Conservation (phyloP, 768 basidiomycete species). For the Epithele typhae region DNA sequence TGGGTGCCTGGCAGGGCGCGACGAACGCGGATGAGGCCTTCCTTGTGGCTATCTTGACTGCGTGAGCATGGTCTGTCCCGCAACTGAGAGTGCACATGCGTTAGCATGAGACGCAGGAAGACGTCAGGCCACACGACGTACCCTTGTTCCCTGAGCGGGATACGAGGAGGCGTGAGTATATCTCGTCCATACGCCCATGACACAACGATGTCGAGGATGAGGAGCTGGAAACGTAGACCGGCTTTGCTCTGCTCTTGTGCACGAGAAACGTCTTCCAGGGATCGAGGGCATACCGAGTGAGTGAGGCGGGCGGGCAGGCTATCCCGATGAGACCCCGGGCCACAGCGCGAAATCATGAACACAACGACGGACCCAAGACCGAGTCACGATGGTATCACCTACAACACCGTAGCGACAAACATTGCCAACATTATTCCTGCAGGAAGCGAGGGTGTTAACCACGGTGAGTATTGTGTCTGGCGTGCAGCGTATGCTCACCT, state of each 20-base stretch:
- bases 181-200: not conserved
- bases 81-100: no score
- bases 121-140: no score
- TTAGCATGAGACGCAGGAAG: no score
- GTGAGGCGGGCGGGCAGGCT: slow-evolving; percentile 27
- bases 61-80: no score
- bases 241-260: slow-evolving; percentile 26
- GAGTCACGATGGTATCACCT: slow-evolving; percentile 39
- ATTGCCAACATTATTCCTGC: slow-evolving; percentile 48
- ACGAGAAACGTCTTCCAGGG: no score
- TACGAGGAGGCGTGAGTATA: no score
- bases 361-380: slow-evolving; percentile 32
- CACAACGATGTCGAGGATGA: slow-evolving; percentile 23
- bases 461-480: slow-evolving; percentile 30
- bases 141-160: no score
- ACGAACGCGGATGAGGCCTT: no score
- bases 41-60: no score
- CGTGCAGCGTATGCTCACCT: not conserved
- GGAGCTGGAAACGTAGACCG: slow-evolving; percentile 19
- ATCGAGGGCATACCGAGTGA: no score
- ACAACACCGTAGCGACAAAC: slow-evolving; percentile 37
- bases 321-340: not conserved
- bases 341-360: slow-evolving; percentile 2
- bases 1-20: no score
- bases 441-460: slow-evolving; percentile 45